Base-by-base conservation (phyloP, 352 stramenopile genomes). In the Aphanomyces euteiches region DNA sequence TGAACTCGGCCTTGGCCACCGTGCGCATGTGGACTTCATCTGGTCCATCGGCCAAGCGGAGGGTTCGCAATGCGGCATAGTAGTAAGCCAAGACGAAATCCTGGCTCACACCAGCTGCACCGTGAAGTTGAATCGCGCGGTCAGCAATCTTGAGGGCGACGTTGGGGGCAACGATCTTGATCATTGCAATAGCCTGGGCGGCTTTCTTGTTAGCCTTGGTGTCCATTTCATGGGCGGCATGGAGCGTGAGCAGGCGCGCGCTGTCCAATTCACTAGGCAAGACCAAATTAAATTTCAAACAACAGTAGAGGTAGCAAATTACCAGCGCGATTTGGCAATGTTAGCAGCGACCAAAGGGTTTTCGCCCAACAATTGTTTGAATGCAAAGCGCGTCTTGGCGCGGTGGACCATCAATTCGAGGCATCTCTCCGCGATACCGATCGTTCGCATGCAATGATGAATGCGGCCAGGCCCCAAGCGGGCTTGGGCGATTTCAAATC, bases 371-470 rank as follows among this genome's bases (percentile, higher is more conserved):
- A 68, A 47, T 43, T 69, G 58, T 17, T 71, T 40, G 47, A 77
- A 79, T 36, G 72, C 74, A 36, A 43, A 72, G 7, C 71, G 74
- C 6, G 53, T 72, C 74, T 78, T 66, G 57, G 79, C 78, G 67
- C 85, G 74, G 57, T 76, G 69, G 7, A 90, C 80, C 71, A 92
- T 88, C 38, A 94, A 79, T 68, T 93, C 82, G 21, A 97, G 77
- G 68, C 89, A 95, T 38, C 83, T 81, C 77, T 97, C 90, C 36
- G 89, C 85, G 58, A 88, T 85, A 36, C 96, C 96, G 70, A 98
- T 95, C 17, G 94, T 77, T 56, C 96, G 89, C 96, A 99, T 99
- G 81, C 96, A 99, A 82, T 99, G 96, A 86, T 99, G 97, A 77
- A 99, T 98, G 60, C 98, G 82, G 54, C 91, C 91, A 28, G 91